Conservation (phyloP, 495 filamentous ascomycete species). For the Collariella sp. region DNA sequence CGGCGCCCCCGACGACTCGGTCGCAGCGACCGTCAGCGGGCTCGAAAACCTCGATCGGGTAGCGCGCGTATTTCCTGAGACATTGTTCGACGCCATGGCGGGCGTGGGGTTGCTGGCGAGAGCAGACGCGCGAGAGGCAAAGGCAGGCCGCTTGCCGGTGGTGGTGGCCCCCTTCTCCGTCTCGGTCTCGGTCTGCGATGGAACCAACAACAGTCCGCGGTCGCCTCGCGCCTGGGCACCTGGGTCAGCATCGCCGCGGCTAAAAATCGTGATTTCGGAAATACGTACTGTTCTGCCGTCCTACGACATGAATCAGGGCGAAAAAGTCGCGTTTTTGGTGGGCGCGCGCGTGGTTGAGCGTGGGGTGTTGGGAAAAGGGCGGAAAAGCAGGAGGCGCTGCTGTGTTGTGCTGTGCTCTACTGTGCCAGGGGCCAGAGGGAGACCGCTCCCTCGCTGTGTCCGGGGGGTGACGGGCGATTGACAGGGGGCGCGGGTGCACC, state of each 20-base stretch:
- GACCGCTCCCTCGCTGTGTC: slow-evolving; percentile 16
- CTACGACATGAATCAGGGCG: slow-evolving; percentile 15
- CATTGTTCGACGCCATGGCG: slow-evolving; percentile 23
- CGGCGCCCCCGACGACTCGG: slow-evolving; percentile 20
- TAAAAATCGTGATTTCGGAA: neutral
- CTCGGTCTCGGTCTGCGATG: slow-evolving; percentile 13
- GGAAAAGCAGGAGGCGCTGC: slow-evolving; percentile 11
- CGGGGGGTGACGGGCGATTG: slow-evolving; percentile 16
- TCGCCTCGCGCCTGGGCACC: slow-evolving; percentile 24
- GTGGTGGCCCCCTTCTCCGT: slow-evolving; percentile 22
- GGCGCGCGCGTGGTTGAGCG: slow-evolving; percentile 14
- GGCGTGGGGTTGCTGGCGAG: neutral
- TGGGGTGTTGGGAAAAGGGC: slow-evolving; percentile 15
- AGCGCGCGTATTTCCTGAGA: slow-evolving; percentile 28
- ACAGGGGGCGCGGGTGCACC: slow-evolving; percentile 15
- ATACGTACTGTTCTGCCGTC: slow-evolving; percentile 16
- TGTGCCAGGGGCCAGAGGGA: slow-evolving; percentile 2
- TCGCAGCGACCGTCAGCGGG: slow-evolving; percentile 35
- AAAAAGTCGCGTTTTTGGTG: slow-evolving; percentile 18
- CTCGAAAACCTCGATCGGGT: slow-evolving; percentile 49
- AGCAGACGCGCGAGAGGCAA: slow-evolving; percentile 2
- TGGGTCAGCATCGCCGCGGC: slow-evolving; percentile 21
- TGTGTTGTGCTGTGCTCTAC: too few species aligned
- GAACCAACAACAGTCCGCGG: slow-evolving; percentile 10
- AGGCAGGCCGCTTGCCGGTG: slow-evolving; percentile 8